These are phyloP conservation scores for Nidula niveotomentosa DNA, from an alignment of 1,284 basidiomycete genomes.

Conservation along the genomic window DNA sequence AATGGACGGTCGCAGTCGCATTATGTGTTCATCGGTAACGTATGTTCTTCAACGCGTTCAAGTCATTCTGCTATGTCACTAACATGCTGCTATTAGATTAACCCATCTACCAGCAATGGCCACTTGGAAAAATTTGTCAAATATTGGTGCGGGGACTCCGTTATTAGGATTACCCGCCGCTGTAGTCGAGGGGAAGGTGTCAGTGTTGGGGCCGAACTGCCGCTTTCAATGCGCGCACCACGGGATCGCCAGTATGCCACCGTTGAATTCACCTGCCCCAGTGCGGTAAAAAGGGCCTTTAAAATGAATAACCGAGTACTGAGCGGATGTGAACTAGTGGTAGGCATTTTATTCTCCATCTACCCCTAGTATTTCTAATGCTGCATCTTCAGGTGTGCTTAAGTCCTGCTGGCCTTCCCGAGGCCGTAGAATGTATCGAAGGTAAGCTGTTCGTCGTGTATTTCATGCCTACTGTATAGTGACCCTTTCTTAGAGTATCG, in stretches of 20 bases:
- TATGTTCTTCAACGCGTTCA: constrained; percentile 25
- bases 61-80: too few species aligned
- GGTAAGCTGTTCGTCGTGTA: constrained; percentile 9
- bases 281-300: constrained; percentile 39
- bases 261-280: constrained; percentile 38
- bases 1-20: constrained; percentile 18
- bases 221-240: constrained; percentile 17
- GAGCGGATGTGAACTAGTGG: constrained; percentile 37
- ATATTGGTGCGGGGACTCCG: constrained; percentile 35
- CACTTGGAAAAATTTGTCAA: constrained; percentile 37
- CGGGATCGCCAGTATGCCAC: constrained; percentile 51
- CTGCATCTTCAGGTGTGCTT: constrained; percentile 35
- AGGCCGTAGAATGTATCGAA: constrained; percentile 37
- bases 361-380: not conserved
- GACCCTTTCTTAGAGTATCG: not conserved
- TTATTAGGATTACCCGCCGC: constrained; percentile 42
- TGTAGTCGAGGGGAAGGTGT: constrained; percentile 44
- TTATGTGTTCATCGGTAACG: constrained; percentile 61
- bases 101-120: too few species aligned
- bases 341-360: constrained; percentile 19
- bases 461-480: too few species aligned
- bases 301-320: constrained; percentile 25
- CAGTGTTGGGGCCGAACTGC: constrained; percentile 24
- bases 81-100: constrained; percentile 1
- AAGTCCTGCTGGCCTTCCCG: constrained; percentile 49